Percentiles rank a stretch among this genome's conserved stretches.
phyloP scores from a whole-genome alignment of 345 rosid species.

The Eucalyptus leucophloia region DNA sequence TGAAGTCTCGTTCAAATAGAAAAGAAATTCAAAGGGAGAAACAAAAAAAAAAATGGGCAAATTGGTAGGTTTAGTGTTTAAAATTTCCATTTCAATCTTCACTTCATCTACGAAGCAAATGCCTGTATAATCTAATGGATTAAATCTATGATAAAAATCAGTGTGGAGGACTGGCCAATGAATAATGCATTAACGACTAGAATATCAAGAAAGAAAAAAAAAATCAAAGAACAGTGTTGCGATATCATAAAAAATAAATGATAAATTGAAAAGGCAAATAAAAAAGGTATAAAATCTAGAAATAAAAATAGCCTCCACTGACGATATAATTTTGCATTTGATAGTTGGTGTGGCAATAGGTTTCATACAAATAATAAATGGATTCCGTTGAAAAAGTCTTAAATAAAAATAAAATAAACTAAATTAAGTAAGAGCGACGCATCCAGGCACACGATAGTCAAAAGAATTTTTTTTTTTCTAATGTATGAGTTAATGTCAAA shows the following conservation, averaged over 20 bases:
- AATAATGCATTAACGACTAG: too few species aligned
- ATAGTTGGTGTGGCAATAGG: too few species aligned
- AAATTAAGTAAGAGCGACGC: background rate
- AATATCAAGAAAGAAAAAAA: too few species aligned
- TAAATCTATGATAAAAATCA: background rate
- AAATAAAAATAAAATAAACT: too few species aligned
- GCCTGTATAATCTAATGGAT: background rate
- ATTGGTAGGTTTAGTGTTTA: background rate
- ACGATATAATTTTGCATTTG: background rate
- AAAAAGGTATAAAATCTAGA: background rate
- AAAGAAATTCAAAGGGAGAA: background rate
- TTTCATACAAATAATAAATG: too few species aligned
- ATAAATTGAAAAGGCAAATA: background rate
- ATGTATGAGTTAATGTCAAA: background rate
- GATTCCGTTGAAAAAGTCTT: background rate
- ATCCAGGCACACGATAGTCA: background rate
- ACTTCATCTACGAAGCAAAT: background rate
- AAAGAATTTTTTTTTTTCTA: fast-evolving
- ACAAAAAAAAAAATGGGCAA: background rate
- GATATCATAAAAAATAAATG: fast-evolving
- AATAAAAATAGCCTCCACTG: background rate
- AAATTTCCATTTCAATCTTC: background rate
- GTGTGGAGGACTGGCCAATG: fast-evolving
- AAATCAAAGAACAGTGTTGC: fast-evolving
- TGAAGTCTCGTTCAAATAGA: background rate